Evolutionary conservation across 495 filamentous ascomycete species (phyloP).

Genomic region (Tuber melanosporum): DNA sequence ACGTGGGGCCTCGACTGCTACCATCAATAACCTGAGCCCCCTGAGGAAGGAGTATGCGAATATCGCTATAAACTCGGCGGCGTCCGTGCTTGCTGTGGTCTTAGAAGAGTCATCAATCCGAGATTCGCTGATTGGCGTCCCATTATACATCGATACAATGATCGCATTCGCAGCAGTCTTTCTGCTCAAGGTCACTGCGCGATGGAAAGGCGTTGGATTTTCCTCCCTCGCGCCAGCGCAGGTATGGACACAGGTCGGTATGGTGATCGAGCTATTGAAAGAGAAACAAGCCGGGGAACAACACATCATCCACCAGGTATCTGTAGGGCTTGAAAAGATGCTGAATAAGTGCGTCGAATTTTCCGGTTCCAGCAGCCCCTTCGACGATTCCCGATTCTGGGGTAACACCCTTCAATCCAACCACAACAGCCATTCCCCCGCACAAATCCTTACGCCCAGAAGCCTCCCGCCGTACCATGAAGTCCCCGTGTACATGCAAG

Average conservation of each 20-base stretch:
- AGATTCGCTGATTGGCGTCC: conserved; percentile 45
- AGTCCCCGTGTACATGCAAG: conserved; percentile 10
- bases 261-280: conserved; percentile 51
- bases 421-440: conserved; percentile 7
- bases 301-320: conserved; percentile 52
- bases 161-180: conserved; percentile 56
- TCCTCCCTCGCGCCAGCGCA: conserved; percentile 46
- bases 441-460: conserved; percentile 16
- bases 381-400: conserved; percentile 38
- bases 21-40: conserved; percentile 51
- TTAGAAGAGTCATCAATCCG: conserved; percentile 54
- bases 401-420: conserved; percentile 23
- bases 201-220: conserved; percentile 50
- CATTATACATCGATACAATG: conserved; percentile 53
- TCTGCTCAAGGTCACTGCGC: conserved; percentile 53
- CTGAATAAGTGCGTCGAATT: conserved; percentile 35
- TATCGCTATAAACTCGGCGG: conserved; percentile 54
- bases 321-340: conserved; percentile 51
- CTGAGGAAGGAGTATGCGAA: conserved; percentile 53
- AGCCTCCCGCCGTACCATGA: conserved; percentile 23
- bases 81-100: conserved; percentile 52
- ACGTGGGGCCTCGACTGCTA: conserved; percentile 49
- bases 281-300: conserved; percentile 51
- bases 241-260: conserved; percentile 49
- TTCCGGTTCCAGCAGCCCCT: conserved; percentile 34